A percentile compares a stretch with the other conserved stretches of the same genome.
Evolutionary conservation across 345 rosid genomes (phyloP).

Genomic region (Populus euphratica): DNA sequence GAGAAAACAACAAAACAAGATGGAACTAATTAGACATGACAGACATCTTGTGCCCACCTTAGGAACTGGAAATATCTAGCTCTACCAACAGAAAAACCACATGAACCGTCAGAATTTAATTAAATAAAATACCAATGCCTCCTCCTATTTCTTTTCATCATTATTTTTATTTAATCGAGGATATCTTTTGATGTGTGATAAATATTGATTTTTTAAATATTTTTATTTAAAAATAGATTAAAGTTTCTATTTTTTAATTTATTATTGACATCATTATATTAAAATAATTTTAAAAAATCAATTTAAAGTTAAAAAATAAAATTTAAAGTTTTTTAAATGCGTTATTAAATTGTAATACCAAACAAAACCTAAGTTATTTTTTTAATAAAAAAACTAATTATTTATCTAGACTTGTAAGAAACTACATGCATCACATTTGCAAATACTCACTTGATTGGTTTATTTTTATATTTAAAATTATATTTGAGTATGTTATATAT

Average conservation of each 20-base stretch:
- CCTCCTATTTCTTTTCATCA: too few species aligned
- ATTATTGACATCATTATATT: accelerated
- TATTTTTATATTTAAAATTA: too few species aligned
- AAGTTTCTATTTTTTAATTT: too few species aligned
- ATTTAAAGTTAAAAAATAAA: too few species aligned
- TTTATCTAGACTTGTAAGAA: too few species aligned
- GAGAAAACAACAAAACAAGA: background rate
- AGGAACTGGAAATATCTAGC: background rate
- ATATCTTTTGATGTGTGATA: accelerated
- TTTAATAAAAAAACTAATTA: accelerated
- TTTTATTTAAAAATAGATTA: too few species aligned
- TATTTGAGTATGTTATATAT: too few species aligned
- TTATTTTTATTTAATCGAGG: too few species aligned
- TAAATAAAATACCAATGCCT: background rate
- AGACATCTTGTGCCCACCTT: background rate
- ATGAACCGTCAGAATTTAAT: background rate
- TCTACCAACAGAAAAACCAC: background rate
- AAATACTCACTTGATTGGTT: accelerated
- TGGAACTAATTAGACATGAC: background rate
- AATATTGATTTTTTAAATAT: accelerated
- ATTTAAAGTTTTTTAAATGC: accelerated
- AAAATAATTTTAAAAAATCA: too few species aligned
- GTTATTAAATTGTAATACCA: accelerated
- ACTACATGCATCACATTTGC: accelerated
- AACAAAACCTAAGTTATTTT: too few species aligned